These are phyloP conservation scores for Lasiosphaeriaceae sp. DNA, from an alignment of 495 filamentous ascomycete genomes.

Conservation along the genomic window DNA sequence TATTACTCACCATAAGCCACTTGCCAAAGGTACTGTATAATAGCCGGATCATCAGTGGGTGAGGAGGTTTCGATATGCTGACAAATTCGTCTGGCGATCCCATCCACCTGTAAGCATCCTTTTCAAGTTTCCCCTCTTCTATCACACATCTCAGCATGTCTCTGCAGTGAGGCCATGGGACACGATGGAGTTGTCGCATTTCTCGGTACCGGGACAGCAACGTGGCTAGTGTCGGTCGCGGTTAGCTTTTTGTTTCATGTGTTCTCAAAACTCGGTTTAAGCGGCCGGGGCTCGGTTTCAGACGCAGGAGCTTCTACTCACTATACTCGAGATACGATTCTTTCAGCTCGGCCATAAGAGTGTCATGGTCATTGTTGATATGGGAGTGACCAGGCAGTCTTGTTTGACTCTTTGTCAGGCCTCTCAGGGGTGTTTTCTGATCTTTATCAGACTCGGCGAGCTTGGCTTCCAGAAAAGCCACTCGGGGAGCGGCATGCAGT, in stretches of 20 bases:
- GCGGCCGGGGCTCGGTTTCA: no score
- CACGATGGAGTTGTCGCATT: background rate
- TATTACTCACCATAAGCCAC: background rate
- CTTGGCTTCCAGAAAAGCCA: background rate
- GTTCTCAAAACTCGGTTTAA: no score
- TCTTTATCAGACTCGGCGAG: background rate
- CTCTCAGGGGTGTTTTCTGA: background rate
- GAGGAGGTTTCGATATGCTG: background rate
- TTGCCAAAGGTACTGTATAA: background rate
- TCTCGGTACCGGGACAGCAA: background rate
- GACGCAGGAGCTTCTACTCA: background rate
- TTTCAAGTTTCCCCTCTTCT: background rate
- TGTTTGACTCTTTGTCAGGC: slow-evolving; percentile 1
- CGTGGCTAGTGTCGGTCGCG: background rate
- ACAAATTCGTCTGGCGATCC: background rate
- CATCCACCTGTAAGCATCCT: background rate
- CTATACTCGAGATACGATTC: background rate
- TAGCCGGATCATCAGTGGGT: background rate
- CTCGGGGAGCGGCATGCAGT: background rate
- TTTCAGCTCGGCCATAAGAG: background rate
- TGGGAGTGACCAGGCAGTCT: background rate
- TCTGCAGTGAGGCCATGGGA: background rate
- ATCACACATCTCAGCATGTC: background rate
- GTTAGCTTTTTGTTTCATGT: no score
- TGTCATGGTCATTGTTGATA: background rate